Percentiles rank a stretch among this genome's conserved stretches.
Evolutionary conservation across 495 filamentous ascomycete genomes (phyloP).

Genomic region (Hypoxylon fuscum): DNA sequence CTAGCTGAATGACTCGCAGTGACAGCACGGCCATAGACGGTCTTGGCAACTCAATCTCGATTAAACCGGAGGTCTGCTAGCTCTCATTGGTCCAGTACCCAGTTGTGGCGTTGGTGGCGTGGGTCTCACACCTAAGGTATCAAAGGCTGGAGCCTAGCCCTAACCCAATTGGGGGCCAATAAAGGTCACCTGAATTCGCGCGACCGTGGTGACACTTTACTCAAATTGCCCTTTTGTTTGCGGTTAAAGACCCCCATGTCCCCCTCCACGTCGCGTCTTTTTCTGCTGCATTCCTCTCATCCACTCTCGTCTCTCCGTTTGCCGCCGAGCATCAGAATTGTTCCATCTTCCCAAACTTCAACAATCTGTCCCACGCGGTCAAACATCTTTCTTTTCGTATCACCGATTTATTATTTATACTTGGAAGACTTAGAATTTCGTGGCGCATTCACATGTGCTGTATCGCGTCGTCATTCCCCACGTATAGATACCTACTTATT

Average conservation of each 20-base stretch:
- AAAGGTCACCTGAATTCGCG: slow-evolving; percentile 40
- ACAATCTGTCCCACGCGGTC: no score
- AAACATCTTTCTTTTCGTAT: no score
- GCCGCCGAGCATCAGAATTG: slow-evolving; percentile 27
- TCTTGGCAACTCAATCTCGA: slow-evolving; percentile 18
- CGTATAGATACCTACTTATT: no score
- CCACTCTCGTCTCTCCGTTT: slow-evolving; percentile 20
- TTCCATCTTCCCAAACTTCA: slow-evolving; percentile 6
- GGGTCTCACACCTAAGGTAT: no score
- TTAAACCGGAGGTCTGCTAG: neutral
- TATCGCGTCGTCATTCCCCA: slow-evolving; percentile 4
- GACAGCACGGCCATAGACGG: neutral
- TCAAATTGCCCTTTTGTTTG: slow-evolving; percentile 31
- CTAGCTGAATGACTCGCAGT: slow-evolving; percentile 29
- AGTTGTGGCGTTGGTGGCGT: slow-evolving; percentile 3
- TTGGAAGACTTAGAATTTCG: no score
- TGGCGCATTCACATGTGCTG: no score
- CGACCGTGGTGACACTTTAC: slow-evolving; percentile 25
- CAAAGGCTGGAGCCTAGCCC: slow-evolving; percentile 25
- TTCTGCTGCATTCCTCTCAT: slow-evolving; percentile 8
- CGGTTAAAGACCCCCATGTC: neutral
- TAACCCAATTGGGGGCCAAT: slow-evolving; percentile 11
- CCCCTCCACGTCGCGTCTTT: slow-evolving; percentile 41
- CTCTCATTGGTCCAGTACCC: slow-evolving; percentile 8
- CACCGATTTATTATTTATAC: no score